A percentile compares a stretch with the other conserved stretches of the same genome.
phyloP scores from a whole-genome alignment of 2,329 filamentous ascomycete species.

The Achaetomium macrosporum region DNA sequence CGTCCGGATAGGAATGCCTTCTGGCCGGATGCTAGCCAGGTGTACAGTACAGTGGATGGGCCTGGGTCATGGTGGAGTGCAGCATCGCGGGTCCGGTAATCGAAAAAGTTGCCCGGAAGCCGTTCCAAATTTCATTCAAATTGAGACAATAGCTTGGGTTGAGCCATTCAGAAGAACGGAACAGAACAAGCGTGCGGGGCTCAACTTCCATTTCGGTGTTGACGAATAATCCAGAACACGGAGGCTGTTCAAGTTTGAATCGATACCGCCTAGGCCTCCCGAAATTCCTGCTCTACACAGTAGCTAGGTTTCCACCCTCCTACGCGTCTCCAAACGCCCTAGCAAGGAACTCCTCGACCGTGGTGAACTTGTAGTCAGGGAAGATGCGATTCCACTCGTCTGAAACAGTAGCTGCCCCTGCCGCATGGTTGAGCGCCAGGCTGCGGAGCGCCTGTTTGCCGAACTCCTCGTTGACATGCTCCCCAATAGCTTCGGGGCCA shows the following conservation, averaged over 20 bases:
- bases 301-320: not conserved
- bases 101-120: constrained; percentile 29
- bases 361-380: constrained; percentile 32
- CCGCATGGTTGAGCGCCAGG: constrained; percentile 22
- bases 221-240: too few species aligned
- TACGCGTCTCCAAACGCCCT: constrained; percentile 21
- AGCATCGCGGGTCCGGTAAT: constrained; percentile 44
- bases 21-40: constrained; percentile 48
- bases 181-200: too few species aligned
- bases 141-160: too few species aligned
- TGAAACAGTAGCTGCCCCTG: constrained; percentile 24
- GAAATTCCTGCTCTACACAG: too few species aligned
- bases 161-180: too few species aligned
- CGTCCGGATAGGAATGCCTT: constrained; percentile 52
- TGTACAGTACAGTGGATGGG: constrained; percentile 52
- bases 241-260: not conserved
- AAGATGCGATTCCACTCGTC: constrained; percentile 34
- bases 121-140: not conserved
- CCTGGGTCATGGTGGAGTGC: constrained; percentile 45
- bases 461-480: constrained; percentile 15
- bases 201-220: too few species aligned
- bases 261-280: too few species aligned
- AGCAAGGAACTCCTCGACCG: constrained; percentile 27
- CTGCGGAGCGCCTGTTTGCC: constrained; percentile 16
- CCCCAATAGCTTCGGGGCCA: constrained; percentile 24